Base-by-base conservation (phyloP, 2,329 filamentous ascomycete species). In the Trichoderma koningiopsis region DNA sequence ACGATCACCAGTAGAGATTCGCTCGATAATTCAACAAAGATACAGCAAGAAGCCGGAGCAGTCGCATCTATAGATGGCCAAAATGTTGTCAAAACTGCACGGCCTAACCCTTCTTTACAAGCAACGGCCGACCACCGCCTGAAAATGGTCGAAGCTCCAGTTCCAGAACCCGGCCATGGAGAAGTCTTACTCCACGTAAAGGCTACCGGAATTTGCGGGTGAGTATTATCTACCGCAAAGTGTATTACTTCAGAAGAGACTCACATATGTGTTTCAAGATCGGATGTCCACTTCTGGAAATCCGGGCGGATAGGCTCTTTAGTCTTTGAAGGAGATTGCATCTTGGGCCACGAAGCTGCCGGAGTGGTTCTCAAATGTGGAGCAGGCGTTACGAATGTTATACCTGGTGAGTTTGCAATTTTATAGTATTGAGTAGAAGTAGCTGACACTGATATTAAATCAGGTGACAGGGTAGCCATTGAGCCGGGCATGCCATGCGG, bases 231-330 rank as follows among this genome's bases (percentile, higher is more conserved):
- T 10, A 8, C 22, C 19, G 3, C 52, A 56, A 43, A 37, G 5
- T 31, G 31, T 22, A 4, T 6, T 19, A 2, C 8, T 14, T 6
- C 8, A 27, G 13, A 24, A n/a, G 8, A 33, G 1, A 3, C 27
- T 27, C 2, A 65, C 7, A 3, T 19, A 2, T 16, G 31, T 27
- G 0, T 53, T 22, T 2, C 2, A 56, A 65, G 62, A 65, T 65
- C 62, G 19, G 62, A 65, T 47, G 62, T 65, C 35, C 62, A 65
- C 43, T 65, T 65, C 62, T 65, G 62, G 62, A 65, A 65, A 43
- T 57, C 62, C n/a, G 62, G 62, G 19, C 33, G 62, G 5, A 65
- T 65, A 33, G 62, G 62, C 27, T 65, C 62, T 2, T 31, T 65
- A 7, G 52, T 65, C 4, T 65, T 65, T n/a, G 62, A 65, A 47